Percentiles rank a stretch among this genome's conserved stretches.
These are phyloP conservation scores for Phlegmacium glaucopus DNA, from an alignment of 768 basidiomycete species.

Conservation along the genomic window DNA sequence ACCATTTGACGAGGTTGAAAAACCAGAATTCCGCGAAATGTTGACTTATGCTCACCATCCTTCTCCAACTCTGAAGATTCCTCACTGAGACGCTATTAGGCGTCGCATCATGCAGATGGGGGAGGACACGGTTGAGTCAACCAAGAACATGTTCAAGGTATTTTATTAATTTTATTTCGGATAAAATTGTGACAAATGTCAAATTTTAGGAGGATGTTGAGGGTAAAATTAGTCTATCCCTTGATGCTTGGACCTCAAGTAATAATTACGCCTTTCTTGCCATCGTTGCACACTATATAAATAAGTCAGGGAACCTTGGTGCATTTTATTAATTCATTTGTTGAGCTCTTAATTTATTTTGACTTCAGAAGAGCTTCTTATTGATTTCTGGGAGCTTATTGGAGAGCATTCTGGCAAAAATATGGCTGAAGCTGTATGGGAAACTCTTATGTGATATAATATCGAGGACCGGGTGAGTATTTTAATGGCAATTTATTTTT, in stretches of 20 bases:
- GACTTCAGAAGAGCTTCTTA: slow-evolving; percentile 24
- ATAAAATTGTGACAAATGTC: not conserved
- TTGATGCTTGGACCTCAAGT: slow-evolving; percentile 26
- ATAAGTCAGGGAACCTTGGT: not conserved
- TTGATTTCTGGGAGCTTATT: no score
- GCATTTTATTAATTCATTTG: not conserved
- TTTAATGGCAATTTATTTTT: not conserved
- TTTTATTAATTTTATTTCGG: not conserved
- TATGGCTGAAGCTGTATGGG: slow-evolving; percentile 27
- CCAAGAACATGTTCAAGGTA: slow-evolving; percentile 6
- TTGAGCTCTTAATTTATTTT: slow-evolving; percentile 14
- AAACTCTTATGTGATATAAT: slow-evolving; percentile 19
- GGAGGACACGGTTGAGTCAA: slow-evolving; percentile 9
- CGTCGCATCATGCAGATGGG: slow-evolving; percentile 9
- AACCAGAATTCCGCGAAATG: slow-evolving; percentile 4
- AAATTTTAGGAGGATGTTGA: slow-evolving; percentile 2
- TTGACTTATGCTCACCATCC: not conserved
- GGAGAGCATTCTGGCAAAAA: slow-evolving; percentile 28
- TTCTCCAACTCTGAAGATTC: not conserved
- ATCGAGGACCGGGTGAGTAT: not conserved
- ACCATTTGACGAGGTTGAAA: slow-evolving; percentile 9
- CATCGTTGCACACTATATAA: slow-evolving; percentile 20
- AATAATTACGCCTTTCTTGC: slow-evolving; percentile 20
- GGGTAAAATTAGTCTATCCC: slow-evolving; percentile 13
- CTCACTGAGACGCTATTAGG: not conserved